These are phyloP conservation scores for Agaricales sp. DNA, from an alignment of 1,284 basidiomycete genomes.

Conservation along the genomic window DNA sequence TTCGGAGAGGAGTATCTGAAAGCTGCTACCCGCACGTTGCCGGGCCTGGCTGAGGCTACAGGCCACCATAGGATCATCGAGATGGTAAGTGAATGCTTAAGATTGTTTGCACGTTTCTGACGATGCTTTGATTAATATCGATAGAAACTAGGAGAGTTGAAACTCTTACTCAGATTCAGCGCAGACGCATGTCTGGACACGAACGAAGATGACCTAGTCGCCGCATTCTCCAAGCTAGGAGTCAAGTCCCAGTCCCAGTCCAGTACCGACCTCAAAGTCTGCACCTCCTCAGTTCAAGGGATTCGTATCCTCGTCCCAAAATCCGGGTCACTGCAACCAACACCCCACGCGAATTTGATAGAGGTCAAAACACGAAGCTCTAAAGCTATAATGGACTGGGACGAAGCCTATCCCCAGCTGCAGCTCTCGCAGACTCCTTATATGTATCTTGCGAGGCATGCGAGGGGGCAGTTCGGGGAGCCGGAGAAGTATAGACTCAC, in stretches of 20 bases:
- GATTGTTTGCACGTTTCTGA: too few relatives aligned
- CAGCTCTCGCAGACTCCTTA: conserved; percentile 28
- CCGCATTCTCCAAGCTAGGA: neutral
- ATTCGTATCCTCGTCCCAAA: too few relatives aligned
- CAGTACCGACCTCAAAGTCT: neutral
- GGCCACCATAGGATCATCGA: conserved; percentile 26
- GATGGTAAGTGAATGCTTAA: conserved; percentile 27
- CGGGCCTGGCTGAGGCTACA: conserved; percentile 20
- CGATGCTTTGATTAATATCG: too few relatives aligned
- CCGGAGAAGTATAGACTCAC: conserved; percentile 18
- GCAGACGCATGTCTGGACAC: conserved; percentile 20
- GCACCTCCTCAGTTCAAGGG: too few relatives aligned
- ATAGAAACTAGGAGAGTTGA: conserved; percentile 22
- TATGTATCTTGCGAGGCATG: conserved; percentile 25
- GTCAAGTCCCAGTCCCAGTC: neutral
- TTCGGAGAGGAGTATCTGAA: conserved; percentile 24
- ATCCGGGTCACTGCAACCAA: conserved; percentile 12
- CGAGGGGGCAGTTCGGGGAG: conserved; percentile 19
- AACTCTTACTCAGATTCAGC: conserved; percentile 20
- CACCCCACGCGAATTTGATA: conserved; percentile 20
- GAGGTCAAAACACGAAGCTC: conserved; percentile 29
- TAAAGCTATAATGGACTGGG: conserved; percentile 22
- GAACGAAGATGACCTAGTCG: neutral
- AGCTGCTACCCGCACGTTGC: conserved; percentile 16
- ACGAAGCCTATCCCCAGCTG: conserved; percentile 27